Percentiles rank a stretch among this genome's conserved stretches.
These are phyloP conservation scores for Polyporus arcularius DNA, from an alignment of 768 basidiomycete genomes.

Conservation along the genomic window DNA sequence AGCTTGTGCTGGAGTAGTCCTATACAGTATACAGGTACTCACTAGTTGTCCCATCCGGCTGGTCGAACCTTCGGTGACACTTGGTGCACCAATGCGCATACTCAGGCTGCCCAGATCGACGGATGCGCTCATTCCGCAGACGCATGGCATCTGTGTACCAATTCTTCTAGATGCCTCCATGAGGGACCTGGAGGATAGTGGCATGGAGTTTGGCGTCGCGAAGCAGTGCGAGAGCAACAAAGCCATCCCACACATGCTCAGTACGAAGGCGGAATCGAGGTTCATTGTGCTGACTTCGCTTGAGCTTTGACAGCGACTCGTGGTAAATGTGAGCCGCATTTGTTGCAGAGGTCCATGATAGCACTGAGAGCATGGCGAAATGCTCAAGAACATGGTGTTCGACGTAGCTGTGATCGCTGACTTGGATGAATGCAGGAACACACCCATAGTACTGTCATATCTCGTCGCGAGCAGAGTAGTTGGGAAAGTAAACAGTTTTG, in stretches of 20 bases:
- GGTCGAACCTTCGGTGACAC: constrained; percentile 26
- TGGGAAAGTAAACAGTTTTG: no score
- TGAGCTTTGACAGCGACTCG: not conserved
- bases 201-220: constrained; percentile 20
- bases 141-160: constrained; percentile 27
- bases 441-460: no score
- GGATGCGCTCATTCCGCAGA: constrained; percentile 28
- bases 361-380: not conserved
- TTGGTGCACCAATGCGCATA: constrained; percentile 30
- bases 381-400: no score
- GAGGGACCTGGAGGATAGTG: constrained; percentile 23
- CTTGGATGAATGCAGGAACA: no score
- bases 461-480: no score
- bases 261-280: not conserved
- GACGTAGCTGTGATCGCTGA: no score
- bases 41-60: constrained; percentile 15
- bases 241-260: constrained; percentile 28
- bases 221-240: constrained; percentile 28
- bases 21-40: no score
- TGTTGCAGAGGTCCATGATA: constrained; percentile 15
- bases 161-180: constrained; percentile 25
- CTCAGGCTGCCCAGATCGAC: constrained; percentile 29
- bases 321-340: constrained; percentile 9
- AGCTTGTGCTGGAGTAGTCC: no score
- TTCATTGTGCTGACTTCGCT: no score